Evolutionary conservation across 371 early-diverging fungal genomes (phyloP).

Genomic region (Lichtheimia hyalospora): DNA sequence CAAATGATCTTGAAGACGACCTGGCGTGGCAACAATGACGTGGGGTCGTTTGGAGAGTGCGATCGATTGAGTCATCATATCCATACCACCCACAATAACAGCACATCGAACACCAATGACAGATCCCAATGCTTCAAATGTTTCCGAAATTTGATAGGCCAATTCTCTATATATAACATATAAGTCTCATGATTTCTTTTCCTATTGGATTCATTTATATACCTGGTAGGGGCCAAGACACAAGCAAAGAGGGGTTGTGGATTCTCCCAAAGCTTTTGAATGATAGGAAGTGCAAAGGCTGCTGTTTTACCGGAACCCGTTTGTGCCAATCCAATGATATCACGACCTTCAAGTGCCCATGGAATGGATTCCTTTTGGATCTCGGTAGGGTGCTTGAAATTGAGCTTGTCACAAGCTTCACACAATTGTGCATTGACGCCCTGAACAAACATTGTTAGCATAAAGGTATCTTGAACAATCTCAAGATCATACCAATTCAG

Average conservation of each 20-base stretch:
- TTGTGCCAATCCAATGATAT: slow-evolving; percentile 96
- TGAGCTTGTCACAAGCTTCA: slow-evolving; percentile 87
- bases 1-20: slow-evolving; percentile 95
- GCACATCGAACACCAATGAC: slow-evolving; percentile 91
- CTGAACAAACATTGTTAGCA: slow-evolving; percentile 26
- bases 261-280: slow-evolving; percentile 88
- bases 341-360: slow-evolving; percentile 84
- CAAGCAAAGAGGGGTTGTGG: slow-evolving; percentile 93
- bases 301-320: slow-evolving; percentile 98
- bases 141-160: slow-evolving; percentile 94
- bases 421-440: slow-evolving; percentile 85
- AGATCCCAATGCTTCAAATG: slow-evolving; percentile 90
- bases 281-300: slow-evolving; percentile 95
- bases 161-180: slow-evolving; percentile 68
- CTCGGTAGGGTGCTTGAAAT: slow-evolving; percentile 90
- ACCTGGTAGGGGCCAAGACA: slow-evolving; percentile 97
- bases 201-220: slow-evolving; percentile 10
- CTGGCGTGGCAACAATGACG: slow-evolving; percentile 96
- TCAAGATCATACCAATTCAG: slow-evolving; percentile 24
- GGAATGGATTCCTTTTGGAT: slow-evolving; percentile 93
- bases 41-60: slow-evolving; percentile 96
- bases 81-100: slow-evolving; percentile 98
- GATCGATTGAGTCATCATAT: slow-evolving; percentile 93
- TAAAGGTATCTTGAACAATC: neutral
- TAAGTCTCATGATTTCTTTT: neutral